phyloP scores from a whole-genome alignment of 2,329 filamentous ascomycete species.

The Alternaria solani region DNA sequence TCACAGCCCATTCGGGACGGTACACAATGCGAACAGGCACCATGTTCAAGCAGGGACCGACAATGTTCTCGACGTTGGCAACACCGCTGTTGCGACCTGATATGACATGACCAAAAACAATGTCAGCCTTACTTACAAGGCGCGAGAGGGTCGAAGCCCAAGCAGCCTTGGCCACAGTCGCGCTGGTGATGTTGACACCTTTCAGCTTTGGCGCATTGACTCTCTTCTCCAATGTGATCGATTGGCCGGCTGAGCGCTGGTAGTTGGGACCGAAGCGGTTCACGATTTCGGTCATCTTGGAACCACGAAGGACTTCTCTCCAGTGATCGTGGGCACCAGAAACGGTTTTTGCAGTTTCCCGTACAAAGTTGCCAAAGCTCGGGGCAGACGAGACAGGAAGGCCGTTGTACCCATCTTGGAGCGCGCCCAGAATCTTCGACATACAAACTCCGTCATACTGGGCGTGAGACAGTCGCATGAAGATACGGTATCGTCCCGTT shows the following conservation, averaged over 20 bases:
- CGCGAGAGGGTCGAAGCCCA: constrained; percentile 55
- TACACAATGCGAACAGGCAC: constrained; percentile 53
- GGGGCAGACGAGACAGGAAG: constrained; percentile 42
- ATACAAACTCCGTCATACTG: constrained; percentile 48
- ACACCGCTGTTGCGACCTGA: constrained; percentile 52
- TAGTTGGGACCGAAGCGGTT: constrained; percentile 45
- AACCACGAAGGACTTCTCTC: constrained; percentile 41
- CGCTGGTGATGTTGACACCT: constrained; percentile 48
- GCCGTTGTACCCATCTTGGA: constrained; percentile 45
- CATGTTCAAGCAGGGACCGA: constrained; percentile 55
- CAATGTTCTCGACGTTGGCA: constrained; percentile 48
- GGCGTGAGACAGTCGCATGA: constrained; percentile 47
- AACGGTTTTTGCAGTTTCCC: constrained; percentile 38
- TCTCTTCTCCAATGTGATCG: constrained; percentile 38
- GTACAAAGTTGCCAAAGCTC: constrained; percentile 44
- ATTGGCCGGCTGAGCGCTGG: constrained; percentile 39
- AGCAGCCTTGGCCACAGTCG: constrained; percentile 57
- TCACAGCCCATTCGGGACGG: constrained; percentile 44
- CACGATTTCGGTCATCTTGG: constrained; percentile 48
- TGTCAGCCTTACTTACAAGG: constrained; percentile 48
- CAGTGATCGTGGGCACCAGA: constrained; percentile 43
- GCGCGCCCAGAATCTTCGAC: constrained; percentile 37
- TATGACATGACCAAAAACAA: constrained; percentile 55
- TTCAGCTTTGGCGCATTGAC: constrained; percentile 32
- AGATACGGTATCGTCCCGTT: constrained; percentile 38